Conservation (phyloP, 2,329 filamentous ascomycete species). For the Xylaria hypoxylon region DNA sequence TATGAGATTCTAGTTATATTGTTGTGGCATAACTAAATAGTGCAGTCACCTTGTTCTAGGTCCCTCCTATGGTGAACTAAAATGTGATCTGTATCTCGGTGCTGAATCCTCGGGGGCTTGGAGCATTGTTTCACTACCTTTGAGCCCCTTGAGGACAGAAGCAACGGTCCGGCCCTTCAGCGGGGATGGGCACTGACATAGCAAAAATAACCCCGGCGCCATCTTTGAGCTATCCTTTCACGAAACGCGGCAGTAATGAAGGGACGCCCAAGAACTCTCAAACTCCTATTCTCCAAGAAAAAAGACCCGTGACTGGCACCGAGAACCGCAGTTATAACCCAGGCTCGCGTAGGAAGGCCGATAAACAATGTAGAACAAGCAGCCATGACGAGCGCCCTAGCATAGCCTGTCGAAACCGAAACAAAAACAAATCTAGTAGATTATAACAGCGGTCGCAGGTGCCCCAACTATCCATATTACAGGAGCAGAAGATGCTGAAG, state of each 20-base stretch:
- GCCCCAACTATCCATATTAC: neutral
- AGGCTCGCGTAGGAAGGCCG: neutral
- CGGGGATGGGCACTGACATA: neutral
- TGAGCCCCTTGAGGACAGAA: neutral
- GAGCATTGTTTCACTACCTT: slow-evolving; percentile 11
- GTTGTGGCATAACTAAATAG: slow-evolving; percentile 8
- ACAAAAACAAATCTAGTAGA: neutral
- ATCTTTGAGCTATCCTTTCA: neutral
- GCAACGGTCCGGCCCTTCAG: neutral
- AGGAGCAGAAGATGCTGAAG: neutral
- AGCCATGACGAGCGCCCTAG: neutral
- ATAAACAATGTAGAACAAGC: neutral
- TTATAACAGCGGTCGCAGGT: neutral
- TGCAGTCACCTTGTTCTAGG: slow-evolving; percentile 1
- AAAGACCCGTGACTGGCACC: neutral
- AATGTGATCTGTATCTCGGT: slow-evolving; percentile 4
- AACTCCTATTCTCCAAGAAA: slow-evolving; percentile 1
- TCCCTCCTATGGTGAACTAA: neutral
- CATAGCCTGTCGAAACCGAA: neutral
- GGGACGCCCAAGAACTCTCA: neutral
- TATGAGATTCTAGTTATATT: too few species aligned
- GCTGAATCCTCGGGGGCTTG: slow-evolving; percentile 13
- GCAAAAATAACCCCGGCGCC: neutral
- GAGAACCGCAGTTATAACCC: neutral
- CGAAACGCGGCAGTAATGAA: neutral